phyloP scores from a whole-genome alignment of 192 early-diverging fungal genomes.

The Rhizophlyctis rosea region DNA sequence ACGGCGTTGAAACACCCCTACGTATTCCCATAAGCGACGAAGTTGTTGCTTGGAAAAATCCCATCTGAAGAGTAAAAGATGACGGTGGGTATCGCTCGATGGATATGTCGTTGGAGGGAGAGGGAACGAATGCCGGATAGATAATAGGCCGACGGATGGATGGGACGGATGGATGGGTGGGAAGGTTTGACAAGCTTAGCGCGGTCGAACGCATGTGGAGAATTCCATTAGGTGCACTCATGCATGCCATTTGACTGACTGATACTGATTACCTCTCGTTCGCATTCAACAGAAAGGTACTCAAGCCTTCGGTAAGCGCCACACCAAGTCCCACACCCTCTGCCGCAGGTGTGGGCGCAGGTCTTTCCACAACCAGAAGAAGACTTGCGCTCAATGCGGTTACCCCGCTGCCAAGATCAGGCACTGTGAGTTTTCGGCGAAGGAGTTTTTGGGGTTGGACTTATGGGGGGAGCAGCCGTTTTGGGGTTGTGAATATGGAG shows the following conservation, averaged over 20 bases:
- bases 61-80: no score
- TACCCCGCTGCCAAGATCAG: slow-evolving; percentile 98
- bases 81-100: no score
- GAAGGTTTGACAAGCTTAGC: no score
- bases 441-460: no score
- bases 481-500: slow-evolving; percentile 6
- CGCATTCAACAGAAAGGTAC: slow-evolving; percentile 89
- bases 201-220: background rate
- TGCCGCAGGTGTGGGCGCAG: slow-evolving; percentile 96
- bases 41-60: no score
- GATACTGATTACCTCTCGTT: background rate
- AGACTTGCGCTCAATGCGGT: slow-evolving; percentile 98
- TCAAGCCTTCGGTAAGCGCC: slow-evolving; percentile 98
- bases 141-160: background rate
- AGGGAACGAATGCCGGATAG: no score
- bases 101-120: no score
- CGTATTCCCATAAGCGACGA: no score
- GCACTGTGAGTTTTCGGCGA: slow-evolving; percentile 69
- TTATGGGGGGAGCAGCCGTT: background rate
- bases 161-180: background rate
- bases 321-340: slow-evolving; percentile 99
- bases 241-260: background rate
- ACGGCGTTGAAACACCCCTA: no score
- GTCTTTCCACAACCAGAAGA: slow-evolving; percentile 99
- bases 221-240: background rate